A percentile compares a stretch with the other conserved stretches of the same genome.
Conservation (phyloP, 1,284 basidiomycete species). For the Microbotryum lychnidis-dioicae region DNA sequence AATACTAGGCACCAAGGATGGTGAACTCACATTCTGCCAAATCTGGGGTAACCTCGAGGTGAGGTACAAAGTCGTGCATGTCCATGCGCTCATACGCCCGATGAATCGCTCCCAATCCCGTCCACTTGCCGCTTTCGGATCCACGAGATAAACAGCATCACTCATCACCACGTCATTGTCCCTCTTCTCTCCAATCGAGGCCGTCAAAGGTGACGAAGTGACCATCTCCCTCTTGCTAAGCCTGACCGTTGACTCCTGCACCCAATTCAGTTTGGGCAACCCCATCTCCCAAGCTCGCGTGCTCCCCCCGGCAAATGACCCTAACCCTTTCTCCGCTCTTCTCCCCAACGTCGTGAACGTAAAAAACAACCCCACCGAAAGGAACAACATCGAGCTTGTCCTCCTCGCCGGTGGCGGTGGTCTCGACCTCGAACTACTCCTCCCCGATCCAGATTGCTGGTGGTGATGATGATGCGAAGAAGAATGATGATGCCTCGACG, state of each 20-base stretch:
- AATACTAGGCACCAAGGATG: no score
- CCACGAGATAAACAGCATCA: no score
- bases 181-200: background rate
- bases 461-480: background rate
- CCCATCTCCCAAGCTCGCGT: constrained; percentile 2
- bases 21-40: constrained; percentile 80
- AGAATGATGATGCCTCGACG: background rate
- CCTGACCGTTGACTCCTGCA: background rate
- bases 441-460: background rate
- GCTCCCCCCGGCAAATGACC: constrained; percentile 34
- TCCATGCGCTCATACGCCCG: constrained; percentile 83
- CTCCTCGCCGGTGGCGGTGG: constrained; percentile 18
- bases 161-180: background rate
- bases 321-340: constrained; percentile 29
- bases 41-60: constrained; percentile 88
- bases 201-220: background rate
- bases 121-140: background rate
- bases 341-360: constrained; percentile 25
- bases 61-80: constrained; percentile 80
- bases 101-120: constrained; percentile 49
- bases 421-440: constrained; percentile 1
- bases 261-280: no score
- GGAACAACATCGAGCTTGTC: constrained; percentile 17
- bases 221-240: background rate
- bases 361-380: constrained; percentile 24